Evolutionary conservation across 495 filamentous ascomycete species (phyloP).

Genomic region (Lophiostoma macrostomum): DNA sequence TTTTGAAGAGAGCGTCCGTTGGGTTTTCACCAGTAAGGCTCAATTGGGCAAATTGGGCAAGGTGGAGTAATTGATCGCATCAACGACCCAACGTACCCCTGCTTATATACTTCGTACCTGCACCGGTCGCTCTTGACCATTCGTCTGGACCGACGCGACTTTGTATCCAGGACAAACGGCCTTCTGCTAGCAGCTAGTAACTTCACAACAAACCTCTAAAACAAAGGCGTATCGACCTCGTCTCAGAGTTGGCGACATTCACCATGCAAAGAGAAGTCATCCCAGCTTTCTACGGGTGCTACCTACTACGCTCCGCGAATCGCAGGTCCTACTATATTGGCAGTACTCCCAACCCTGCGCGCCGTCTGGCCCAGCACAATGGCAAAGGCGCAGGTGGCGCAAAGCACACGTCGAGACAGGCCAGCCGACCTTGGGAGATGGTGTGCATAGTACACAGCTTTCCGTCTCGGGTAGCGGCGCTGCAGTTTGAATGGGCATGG

Average conservation of each 20-base stretch:
- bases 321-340: conserved; percentile 72
- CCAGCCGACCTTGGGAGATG: conserved; percentile 86
- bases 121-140: too few relatives aligned
- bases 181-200: too few relatives aligned
- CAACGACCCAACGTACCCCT: too few relatives aligned
- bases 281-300: conserved; percentile 74
- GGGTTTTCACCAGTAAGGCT: too few relatives aligned
- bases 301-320: conserved; percentile 80
- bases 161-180: too few relatives aligned
- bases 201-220: too few relatives aligned
- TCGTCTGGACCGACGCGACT: too few relatives aligned
- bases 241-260: too few relatives aligned
- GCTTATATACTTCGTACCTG: too few relatives aligned
- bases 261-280: conserved; percentile 46
- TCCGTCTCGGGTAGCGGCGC: conserved; percentile 74
- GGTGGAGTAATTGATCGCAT: neutral
- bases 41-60: too few relatives aligned
- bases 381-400: conserved; percentile 77
- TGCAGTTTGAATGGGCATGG: conserved; percentile 99
- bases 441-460: conserved; percentile 83
- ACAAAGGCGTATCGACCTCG: too few relatives aligned
- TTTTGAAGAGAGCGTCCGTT: too few relatives aligned
- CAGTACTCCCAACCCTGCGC: conserved; percentile 78
- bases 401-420: conserved; percentile 60
- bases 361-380: conserved; percentile 88